Evolutionary conservation across 306 rosid genomes (phyloP), one percentile per base, ranked within the genome.

Genomic region (Citrullus amarus): DNA sequence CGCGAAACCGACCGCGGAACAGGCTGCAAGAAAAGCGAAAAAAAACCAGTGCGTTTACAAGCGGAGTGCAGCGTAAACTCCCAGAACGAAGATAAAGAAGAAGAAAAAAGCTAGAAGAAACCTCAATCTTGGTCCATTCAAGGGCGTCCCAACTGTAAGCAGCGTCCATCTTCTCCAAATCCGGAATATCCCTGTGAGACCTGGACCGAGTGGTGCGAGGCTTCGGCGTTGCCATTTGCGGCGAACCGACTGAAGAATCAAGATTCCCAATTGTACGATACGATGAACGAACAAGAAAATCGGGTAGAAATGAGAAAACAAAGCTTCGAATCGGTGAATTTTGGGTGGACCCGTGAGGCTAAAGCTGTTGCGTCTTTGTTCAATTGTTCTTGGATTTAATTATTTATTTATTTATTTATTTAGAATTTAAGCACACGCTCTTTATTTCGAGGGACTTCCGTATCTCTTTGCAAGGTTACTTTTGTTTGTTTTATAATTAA

Each of bases 71-170:
- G 41, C n/a, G 25, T 39, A 79, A 85, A 36, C 83, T 51, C 82
- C 84, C 60, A 8, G 50, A 53, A 0, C 2, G 39, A 50, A 53
- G 7, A 15, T 17, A 14, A 32, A 53, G 54, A 9, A 17, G 28
- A 25, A 56, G 3, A 2, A 78, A 39, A 6, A 25, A 25, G 79
- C 10, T 9, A 46, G 39, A 68, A n/a, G 22, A 13, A 69, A 96
- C 99, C 98, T 95, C 96, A 56, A 92, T 87, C 43, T 90, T 85
- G 85, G 91, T 90, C 99, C 98, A 96, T 85, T 96, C 97, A 66
- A 96, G 30, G 80, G 86, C 93, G 76, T 92, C 97, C 99, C 99
- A 95, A 82, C 88, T 83, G 46, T 90, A 87, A 13, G 98, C 81
- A 48, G 84, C 88, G 57, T 90, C 95, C 92, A 89, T 81, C 80